Conservation (phyloP, 2,329 filamentous ascomycete genomes). For the Fusarium sp. region DNA sequence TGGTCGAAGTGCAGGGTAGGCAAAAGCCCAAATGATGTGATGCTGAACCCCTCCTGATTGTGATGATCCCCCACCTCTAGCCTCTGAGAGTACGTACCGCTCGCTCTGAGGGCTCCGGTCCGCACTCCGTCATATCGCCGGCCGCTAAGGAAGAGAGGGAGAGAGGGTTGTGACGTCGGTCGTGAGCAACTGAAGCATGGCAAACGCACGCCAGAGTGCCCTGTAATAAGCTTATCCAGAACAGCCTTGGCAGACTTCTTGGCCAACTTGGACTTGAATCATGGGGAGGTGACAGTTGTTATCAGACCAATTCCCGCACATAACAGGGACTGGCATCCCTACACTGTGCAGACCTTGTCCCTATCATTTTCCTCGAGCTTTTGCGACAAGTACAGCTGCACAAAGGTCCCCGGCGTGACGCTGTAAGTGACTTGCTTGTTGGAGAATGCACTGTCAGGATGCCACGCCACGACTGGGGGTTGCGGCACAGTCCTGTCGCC, state of each 20-base stretch:
- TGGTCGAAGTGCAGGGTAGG: conserved; percentile 15
- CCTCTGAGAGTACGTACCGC: neutral
- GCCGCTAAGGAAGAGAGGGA: neutral
- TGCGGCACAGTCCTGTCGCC: neutral
- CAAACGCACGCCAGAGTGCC: conserved; percentile 6
- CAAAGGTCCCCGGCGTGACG: neutral
- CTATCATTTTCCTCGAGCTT: neutral
- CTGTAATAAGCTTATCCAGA: conserved; percentile 37
- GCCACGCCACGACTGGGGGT: neutral
- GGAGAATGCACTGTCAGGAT: neutral
- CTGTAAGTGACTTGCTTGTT: neutral
- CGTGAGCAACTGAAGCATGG: conserved; percentile 9
- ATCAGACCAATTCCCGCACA: neutral
- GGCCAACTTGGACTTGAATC: neutral
- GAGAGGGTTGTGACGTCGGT: conserved; percentile 26
- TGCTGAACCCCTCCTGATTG: conserved; percentile 29
- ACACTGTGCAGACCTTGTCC: neutral
- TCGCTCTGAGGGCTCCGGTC: neutral
- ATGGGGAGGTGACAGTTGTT: neutral
- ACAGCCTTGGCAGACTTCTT: conserved; percentile 13
- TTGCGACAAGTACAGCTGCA: neutral
- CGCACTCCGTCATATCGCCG: neutral
- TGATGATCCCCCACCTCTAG: conserved; percentile 38
- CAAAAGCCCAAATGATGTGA: neutral
- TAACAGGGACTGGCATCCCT: neutral